Evolutionary conservation across 2,329 filamentous ascomycete genomes (phyloP).

Genomic region (Aspergillus brunneoviolaceus): DNA sequence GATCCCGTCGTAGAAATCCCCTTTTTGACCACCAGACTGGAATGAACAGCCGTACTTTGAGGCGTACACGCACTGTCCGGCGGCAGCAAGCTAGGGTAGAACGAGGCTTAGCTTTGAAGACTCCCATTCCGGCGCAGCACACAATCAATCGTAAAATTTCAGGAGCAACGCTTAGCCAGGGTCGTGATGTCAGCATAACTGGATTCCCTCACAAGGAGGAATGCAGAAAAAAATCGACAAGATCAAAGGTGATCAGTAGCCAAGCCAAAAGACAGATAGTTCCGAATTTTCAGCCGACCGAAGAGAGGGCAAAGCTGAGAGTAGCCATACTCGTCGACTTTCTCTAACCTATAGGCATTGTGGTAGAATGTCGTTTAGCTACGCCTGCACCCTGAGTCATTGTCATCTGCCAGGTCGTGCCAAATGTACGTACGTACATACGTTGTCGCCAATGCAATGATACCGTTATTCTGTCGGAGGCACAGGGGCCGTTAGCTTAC

Average conservation of each 20-base stretch:
- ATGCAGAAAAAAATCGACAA: slow-evolving; percentile 5
- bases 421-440: neutral
- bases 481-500: slow-evolving; percentile 3
- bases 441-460: slow-evolving; percentile 9
- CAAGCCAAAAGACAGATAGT: neutral
- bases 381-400: neutral
- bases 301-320: neutral
- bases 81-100: slow-evolving; percentile 7
- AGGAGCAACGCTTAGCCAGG: slow-evolving; percentile 2
- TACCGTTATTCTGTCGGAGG: slow-evolving; percentile 11
- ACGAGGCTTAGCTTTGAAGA: slow-evolving; percentile 11
- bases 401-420: slow-evolving; percentile 4
- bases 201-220: slow-evolving; percentile 4
- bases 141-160: slow-evolving; percentile 12
- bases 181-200: slow-evolving; percentile 2
- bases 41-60: slow-evolving; percentile 8
- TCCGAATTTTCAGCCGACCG: neutral
- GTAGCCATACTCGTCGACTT: neutral
- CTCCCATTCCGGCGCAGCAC: slow-evolving; percentile 2
- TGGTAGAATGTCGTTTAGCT: neutral
- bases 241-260: neutral
- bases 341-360: no score
- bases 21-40: slow-evolving; percentile 10
- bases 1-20: neutral
- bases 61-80: neutral